Evolutionary conservation across 257 asterid species (phyloP).

Genomic region (Thymus quinquecostatus): DNA sequence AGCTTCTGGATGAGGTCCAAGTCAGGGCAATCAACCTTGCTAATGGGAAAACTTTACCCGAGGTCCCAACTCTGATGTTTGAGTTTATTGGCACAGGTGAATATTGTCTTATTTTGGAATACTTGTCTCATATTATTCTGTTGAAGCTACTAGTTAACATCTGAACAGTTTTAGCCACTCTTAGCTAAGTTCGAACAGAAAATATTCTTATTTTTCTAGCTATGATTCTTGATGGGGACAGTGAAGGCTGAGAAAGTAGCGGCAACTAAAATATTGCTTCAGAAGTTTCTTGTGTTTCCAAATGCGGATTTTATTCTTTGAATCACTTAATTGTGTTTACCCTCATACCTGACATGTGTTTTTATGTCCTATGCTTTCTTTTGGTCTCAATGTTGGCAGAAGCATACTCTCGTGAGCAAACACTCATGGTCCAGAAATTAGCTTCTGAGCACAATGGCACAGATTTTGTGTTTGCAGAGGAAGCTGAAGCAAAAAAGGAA

Average conservation of each 20-base stretch:
- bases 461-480: slow-evolving; percentile 87
- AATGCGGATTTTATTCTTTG: neutral
- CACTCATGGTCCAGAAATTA: slow-evolving; percentile 88
- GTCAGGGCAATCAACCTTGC: slow-evolving; percentile 87
- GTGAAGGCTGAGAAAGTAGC: too few relatives aligned
- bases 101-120: slow-evolving; percentile 21
- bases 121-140: neutral
- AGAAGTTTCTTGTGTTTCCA: too few relatives aligned
- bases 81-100: slow-evolving; percentile 98
- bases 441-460: slow-evolving; percentile 87
- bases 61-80: slow-evolving; percentile 94
- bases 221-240: too few relatives aligned
- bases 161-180: too few relatives aligned
- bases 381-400: slow-evolving; percentile 48
- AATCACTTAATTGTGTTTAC: slow-evolving; percentile 13
- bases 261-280: too few relatives aligned
- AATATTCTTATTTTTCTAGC: too few relatives aligned
- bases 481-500: slow-evolving; percentile 86
- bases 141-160: neutral
- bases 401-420: slow-evolving; percentile 88
- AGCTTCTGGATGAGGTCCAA: slow-evolving; percentile 97
- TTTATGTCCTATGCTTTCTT: slow-evolving; percentile 21
- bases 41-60: slow-evolving; percentile 86
- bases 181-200: too few relatives aligned
- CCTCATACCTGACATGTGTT: slow-evolving; percentile 11